These are phyloP conservation scores for Xylaria sp. DNA, from an alignment of 2,329 filamentous ascomycete genomes.

Conservation along the genomic window DNA sequence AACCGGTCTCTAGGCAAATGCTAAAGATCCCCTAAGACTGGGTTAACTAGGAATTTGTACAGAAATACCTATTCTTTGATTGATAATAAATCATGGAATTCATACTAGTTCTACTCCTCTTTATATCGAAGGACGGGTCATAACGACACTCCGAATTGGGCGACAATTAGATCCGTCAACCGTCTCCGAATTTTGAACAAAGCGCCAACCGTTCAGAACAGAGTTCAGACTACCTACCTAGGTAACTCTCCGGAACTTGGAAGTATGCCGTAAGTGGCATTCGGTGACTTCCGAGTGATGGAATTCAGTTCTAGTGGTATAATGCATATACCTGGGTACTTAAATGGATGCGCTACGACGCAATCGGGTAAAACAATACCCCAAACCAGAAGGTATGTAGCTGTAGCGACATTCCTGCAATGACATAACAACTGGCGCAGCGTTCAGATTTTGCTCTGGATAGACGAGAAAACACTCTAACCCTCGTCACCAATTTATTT, in stretches of 20 bases:
- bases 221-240: too few species aligned
- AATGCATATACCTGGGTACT: too few species aligned
- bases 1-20: too few species aligned
- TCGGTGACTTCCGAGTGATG: constrained; percentile 7
- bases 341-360: not conserved
- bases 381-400: not conserved
- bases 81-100: not conserved
- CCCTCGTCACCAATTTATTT: not conserved
- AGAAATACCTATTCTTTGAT: too few species aligned
- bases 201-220: too few species aligned
- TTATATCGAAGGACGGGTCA: too few species aligned
- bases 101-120: too few species aligned
- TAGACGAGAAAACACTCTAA: not conserved
- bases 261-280: not conserved
- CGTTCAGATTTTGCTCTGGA: not conserved
- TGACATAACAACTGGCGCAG: not conserved
- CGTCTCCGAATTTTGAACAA: not conserved
- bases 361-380: not conserved
- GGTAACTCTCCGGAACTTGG: not conserved
- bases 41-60: not conserved
- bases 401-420: not conserved
- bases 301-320: constrained; percentile 1
- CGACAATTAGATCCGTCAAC: not conserved
- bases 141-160: not conserved
- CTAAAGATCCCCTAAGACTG: not conserved